These are phyloP conservation scores for Thymus mandschuricus DNA, from an alignment of 257 asterid genomes.

Conservation along the genomic window DNA sequence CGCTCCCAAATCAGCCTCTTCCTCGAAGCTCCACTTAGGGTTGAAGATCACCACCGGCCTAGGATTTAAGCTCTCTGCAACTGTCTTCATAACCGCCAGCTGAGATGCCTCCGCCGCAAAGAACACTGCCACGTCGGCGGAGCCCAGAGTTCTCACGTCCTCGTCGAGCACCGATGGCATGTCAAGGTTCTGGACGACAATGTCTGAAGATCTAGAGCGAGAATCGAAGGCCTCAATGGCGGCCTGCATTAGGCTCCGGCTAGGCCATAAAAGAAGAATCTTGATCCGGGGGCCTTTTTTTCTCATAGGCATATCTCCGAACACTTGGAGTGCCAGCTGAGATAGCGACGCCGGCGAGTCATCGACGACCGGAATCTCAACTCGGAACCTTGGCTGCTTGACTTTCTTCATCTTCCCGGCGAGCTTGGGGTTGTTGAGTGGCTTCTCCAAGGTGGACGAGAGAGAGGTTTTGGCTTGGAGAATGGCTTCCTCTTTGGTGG, in stretches of 20 bases:
- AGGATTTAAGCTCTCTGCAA: conserved; percentile 58
- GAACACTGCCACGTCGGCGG: conserved; percentile 71
- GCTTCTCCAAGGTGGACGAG: conserved; percentile 67
- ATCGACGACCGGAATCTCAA: conserved; percentile 78
- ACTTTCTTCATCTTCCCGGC: conserved; percentile 76
- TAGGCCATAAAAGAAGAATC: conserved; percentile 68
- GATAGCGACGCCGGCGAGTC: conserved; percentile 70
- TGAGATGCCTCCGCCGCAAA: conserved; percentile 62
- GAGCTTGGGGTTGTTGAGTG: conserved; percentile 80
- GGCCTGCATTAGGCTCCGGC: conserved; percentile 44
- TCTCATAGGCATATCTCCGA: conserved; percentile 63
- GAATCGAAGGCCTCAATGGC: conserved; percentile 55
- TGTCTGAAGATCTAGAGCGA: conserved; percentile 36
- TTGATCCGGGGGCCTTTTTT: conserved; percentile 59
- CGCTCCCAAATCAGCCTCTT: conserved; percentile 61
- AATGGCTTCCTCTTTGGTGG: conserved; percentile 79
- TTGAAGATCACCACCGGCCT: conserved; percentile 81
- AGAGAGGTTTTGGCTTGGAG: conserved; percentile 80
- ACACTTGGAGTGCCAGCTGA: conserved; percentile 68
- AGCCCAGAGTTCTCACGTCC: conserved; percentile 44
- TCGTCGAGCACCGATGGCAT: conserved; percentile 44
- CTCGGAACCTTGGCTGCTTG: conserved; percentile 82
- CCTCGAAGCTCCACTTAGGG: conserved; percentile 82
- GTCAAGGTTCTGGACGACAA: conserved; percentile 53
- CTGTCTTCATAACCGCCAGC: conserved; percentile 50